Percentiles rank a stretch among this genome's conserved stretches.
phyloP scores from a whole-genome alignment of 202 grass and related monocot genomes.

The Saccharum hybrid region DNA sequence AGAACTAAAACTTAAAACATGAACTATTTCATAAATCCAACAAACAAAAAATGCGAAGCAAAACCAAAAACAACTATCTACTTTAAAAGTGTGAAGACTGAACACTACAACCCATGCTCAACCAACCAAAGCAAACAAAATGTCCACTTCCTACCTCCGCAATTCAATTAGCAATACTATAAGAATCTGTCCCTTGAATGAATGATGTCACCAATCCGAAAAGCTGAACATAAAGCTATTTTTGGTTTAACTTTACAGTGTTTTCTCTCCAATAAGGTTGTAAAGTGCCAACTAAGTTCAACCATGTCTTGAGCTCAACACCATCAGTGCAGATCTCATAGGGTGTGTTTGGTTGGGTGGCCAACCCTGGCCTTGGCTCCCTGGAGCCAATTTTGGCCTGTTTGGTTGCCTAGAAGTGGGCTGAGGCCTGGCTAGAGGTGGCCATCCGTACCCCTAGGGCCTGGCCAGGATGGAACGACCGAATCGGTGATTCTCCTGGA shows the following conservation, averaged over 20 bases:
- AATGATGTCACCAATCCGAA: background rate
- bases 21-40: background rate
- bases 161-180: slow-evolving; percentile 1
- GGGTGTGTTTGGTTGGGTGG: no score
- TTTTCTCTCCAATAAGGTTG: slow-evolving; percentile 17
- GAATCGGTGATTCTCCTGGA: no score
- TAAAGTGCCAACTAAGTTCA: background rate
- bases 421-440: no score
- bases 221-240: slow-evolving; percentile 2
- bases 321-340: background rate
- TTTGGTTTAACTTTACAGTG: background rate
- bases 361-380: no score
- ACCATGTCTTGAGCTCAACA: background rate
- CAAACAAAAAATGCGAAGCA: slow-evolving; percentile 5
- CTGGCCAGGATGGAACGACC: no score
- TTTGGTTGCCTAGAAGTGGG: no score
- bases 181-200: slow-evolving; percentile 8
- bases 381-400: no score
- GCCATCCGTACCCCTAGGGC: no score
- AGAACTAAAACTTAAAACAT: background rate
- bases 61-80: background rate
- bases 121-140: slow-evolving; percentile 24
- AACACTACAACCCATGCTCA: background rate
- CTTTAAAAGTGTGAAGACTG: background rate
- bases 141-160: background rate